A percentile compares a stretch with the other conserved stretches of the same genome.
Conservation (phyloP, 2,329 filamentous ascomycete genomes). For the Seiridium cupressi region DNA sequence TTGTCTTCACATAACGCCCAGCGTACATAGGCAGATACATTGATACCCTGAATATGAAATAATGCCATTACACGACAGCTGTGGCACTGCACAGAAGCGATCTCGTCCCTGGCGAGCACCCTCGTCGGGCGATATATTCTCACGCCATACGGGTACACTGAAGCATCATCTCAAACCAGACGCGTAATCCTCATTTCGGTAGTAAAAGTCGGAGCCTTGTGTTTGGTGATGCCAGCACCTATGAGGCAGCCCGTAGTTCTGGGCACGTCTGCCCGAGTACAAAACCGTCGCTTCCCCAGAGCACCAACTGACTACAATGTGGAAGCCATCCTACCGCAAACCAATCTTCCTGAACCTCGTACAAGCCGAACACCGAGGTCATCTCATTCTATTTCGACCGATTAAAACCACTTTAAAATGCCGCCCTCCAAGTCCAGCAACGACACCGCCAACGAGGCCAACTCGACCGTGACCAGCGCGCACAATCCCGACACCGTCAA, state of each 20-base stretch:
- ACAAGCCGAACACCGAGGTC: background rate
- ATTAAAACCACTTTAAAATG: background rate
- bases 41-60: background rate
- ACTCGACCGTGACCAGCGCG: background rate
- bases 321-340: too few relatives aligned
- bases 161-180: background rate
- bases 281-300: too few relatives aligned
- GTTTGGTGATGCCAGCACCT: background rate
- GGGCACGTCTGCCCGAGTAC: too few relatives aligned
- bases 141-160: background rate
- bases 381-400: background rate
- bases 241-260: too few relatives aligned
- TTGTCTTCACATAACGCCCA: too few relatives aligned
- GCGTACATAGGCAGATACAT: too few relatives aligned
- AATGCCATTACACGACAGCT: background rate
- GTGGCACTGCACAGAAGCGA: background rate
- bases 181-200: background rate
- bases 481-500: conserved; percentile 8
- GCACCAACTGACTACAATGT: too few relatives aligned
- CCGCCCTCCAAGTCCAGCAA: background rate
- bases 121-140: background rate
- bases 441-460: background rate
- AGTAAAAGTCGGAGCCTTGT: background rate
- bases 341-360: too few relatives aligned
- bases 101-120: background rate